A percentile compares a stretch with the other conserved stretches of the same genome.
Evolutionary conservation across 495 filamentous ascomycete genomes (phyloP).

Genomic region (Tuber umbilicatum): DNA sequence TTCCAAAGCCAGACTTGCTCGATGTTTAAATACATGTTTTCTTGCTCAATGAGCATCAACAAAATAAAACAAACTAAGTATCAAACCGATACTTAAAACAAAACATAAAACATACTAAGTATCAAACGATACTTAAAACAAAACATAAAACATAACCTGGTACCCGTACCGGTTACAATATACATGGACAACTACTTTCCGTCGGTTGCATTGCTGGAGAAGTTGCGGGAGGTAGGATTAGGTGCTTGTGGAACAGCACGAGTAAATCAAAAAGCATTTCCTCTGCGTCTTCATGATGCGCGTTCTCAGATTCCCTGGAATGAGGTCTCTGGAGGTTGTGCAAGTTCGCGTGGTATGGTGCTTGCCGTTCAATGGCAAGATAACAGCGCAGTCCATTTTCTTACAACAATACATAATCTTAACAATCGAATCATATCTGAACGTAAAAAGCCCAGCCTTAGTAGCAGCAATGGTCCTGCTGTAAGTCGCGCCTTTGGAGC

Average conservation of each 20-base stretch:
- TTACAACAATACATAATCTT: no score
- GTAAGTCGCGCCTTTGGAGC: slow-evolving; percentile 21
- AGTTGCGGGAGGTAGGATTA: slow-evolving; percentile 4
- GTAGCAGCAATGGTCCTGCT: slow-evolving; percentile 21
- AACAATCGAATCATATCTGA: slow-evolving; percentile 5
- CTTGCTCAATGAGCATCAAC: no score
- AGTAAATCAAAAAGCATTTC: slow-evolving; percentile 5
- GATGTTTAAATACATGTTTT: no score
- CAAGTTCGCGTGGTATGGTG: neutral
- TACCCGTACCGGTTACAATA: no score
- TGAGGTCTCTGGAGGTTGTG: slow-evolving; percentile 12
- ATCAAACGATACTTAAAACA: no score
- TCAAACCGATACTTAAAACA: no score
- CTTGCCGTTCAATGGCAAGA: slow-evolving; percentile 19
- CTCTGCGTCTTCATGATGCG: slow-evolving; percentile 2
- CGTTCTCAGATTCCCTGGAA: slow-evolving; percentile 12
- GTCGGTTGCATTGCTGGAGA: neutral
- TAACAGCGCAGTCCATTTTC: slow-evolving; percentile 15
- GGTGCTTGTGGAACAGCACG: slow-evolving; percentile 8
- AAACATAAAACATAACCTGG: no score
- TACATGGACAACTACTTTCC: slow-evolving; percentile 18
- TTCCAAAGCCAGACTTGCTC: no score
- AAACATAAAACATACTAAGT: no score
- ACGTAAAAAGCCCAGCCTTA: slow-evolving; percentile 2
- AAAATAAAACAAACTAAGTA: no score